These are phyloP conservation scores for Saksenaea vasiformis DNA, from an alignment of 371 early-diverging fungal genomes.

Conservation along the genomic window DNA sequence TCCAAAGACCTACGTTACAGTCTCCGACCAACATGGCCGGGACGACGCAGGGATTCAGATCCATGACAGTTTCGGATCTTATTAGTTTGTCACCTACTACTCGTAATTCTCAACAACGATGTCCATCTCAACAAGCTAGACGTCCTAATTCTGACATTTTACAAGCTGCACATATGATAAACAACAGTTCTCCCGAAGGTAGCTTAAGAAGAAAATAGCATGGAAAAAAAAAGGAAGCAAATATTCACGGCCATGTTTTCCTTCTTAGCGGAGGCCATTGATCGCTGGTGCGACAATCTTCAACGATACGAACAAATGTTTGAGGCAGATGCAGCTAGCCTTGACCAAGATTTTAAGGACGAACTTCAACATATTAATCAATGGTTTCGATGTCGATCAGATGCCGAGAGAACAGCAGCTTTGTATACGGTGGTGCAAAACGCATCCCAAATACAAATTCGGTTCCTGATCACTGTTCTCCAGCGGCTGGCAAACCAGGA, in stretches of 20 bases:
- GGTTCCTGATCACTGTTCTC: constrained; percentile 91
- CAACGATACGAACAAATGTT: constrained; percentile 90
- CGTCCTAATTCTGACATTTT: constrained; percentile 36
- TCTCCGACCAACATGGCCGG: constrained; percentile 12
- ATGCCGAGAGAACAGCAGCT: constrained; percentile 92
- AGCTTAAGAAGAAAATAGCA: too few species aligned
- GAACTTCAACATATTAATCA: constrained; percentile 93
- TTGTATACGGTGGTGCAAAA: constrained; percentile 91
- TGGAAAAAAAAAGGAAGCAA: constrained; percentile 8
- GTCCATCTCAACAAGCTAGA: constrained; percentile 3
- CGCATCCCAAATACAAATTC: constrained; percentile 88
- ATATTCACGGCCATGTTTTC: not conserved
- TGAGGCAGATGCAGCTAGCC: constrained; percentile 90
- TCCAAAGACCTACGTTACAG: constrained; percentile 28
- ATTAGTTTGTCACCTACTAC: constrained; percentile 14
- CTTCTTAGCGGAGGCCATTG: constrained; percentile 74
- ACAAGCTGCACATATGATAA: constrained; percentile 22
- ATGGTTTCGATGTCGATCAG: constrained; percentile 91
- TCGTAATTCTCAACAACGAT: constrained; percentile 5
- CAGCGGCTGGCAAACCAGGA: constrained; percentile 88
- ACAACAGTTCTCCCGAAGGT: constrained; percentile 41
- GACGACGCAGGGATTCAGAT: constrained; percentile 19
- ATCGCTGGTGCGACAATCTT: constrained; percentile 91
- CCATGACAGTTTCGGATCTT: constrained; percentile 43
- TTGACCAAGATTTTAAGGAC: constrained; percentile 92